Evolutionary conservation across 2,329 filamentous ascomycete species (phyloP).

Genomic region (Madurella mycetomatis): DNA sequence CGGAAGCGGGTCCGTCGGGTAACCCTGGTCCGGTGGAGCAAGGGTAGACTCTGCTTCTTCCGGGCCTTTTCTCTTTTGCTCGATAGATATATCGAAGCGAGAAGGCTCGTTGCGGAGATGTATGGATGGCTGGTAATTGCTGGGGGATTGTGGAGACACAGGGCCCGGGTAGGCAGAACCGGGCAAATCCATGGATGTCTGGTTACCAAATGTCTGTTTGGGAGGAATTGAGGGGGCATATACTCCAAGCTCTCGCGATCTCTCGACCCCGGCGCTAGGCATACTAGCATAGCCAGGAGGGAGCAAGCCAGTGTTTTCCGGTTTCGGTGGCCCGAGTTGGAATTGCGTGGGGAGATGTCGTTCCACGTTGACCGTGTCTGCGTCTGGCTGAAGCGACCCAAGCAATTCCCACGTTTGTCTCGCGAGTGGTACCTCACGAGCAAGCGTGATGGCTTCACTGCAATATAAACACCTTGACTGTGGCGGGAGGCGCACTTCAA

Average conservation of each 20-base stretch:
- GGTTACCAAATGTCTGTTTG: conserved; percentile 2
- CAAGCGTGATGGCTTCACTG: conserved; percentile 31
- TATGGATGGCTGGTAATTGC: conserved; percentile 1
- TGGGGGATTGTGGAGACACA: conserved; percentile 10
- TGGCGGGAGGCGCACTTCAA: conserved; percentile 22
- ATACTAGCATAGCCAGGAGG: conserved; percentile 5
- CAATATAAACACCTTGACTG: conserved; percentile 34
- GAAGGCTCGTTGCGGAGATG: conserved; percentile 6
- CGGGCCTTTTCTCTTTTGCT: not conserved
- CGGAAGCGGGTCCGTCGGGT: conserved; percentile 10
- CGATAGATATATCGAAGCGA: not conserved
- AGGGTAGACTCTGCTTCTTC: conserved; percentile 4
- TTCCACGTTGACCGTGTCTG: conserved; percentile 36
- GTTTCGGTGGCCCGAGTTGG: conserved; percentile 29
- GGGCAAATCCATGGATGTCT: not conserved
- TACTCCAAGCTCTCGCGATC: not conserved
- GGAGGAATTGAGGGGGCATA: not conserved
- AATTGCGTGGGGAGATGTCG: conserved; percentile 35
- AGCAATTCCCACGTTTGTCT: conserved; percentile 36
- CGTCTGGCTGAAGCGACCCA: conserved; percentile 34
- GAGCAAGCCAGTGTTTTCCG: conserved; percentile 8
- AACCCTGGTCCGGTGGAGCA: conserved; percentile 1
- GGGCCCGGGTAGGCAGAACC: not conserved
- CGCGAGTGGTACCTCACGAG: conserved; percentile 35
- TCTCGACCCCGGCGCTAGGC: not conserved